phyloP scores from a whole-genome alignment of 2,329 filamentous ascomycete species.

The Diaporthe caulivora region DNA sequence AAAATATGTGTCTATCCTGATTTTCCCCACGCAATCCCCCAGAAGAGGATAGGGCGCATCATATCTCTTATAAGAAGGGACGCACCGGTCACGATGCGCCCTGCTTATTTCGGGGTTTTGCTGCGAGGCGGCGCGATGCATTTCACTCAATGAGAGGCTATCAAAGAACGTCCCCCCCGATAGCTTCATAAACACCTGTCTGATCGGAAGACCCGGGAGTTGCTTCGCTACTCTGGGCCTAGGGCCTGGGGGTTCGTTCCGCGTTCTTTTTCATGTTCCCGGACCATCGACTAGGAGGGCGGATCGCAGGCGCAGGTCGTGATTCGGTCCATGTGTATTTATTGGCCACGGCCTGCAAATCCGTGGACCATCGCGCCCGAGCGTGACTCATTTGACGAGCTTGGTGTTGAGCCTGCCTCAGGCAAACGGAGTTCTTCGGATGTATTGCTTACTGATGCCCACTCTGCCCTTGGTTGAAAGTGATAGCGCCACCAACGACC shows the following conservation, averaged over 20 bases:
- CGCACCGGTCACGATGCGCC: neutral
- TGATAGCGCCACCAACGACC: neutral
- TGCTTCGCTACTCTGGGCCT: neutral
- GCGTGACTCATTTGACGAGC: neutral
- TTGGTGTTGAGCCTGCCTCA: neutral
- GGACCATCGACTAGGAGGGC: neutral
- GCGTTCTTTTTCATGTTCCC: neutral
- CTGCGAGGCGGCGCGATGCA: neutral
- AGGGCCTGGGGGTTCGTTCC: neutral
- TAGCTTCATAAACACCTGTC: neutral
- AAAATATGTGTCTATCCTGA: neutral
- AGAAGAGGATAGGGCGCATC: slow-evolving; percentile 1
- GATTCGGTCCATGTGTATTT: neutral
- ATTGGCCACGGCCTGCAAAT: slow-evolving; percentile 6
- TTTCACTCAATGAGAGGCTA: no score
- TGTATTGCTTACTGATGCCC: neutral
- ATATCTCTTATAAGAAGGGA: neutral
- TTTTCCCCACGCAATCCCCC: neutral
- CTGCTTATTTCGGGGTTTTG: neutral
- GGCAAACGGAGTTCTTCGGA: neutral
- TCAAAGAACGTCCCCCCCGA: neutral
- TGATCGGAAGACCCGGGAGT: neutral
- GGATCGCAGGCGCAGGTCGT: slow-evolving; percentile 2
- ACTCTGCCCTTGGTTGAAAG: neutral
- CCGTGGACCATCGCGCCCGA: neutral